Evolutionary conservation across 176 grass and related monocot genomes (phyloP), one percentile per base, ranked within the genome.

Genomic region (Phoenix roebelenii): DNA sequence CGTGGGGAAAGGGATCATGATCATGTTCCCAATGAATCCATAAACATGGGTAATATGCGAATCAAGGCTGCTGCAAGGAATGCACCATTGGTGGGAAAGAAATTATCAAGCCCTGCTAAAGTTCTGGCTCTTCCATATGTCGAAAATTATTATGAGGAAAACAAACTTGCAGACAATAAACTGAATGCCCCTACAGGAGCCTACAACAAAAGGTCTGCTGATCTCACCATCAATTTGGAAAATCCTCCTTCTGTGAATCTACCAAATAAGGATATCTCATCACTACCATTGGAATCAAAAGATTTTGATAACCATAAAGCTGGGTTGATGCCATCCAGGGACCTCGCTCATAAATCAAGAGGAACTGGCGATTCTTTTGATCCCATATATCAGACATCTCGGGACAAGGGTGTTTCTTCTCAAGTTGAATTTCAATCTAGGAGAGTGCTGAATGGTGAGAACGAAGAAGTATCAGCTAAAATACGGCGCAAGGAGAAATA

Each of bases 351-450:
- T 48, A 91, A 77, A 48, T 71, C 72, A 69, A 73, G 61, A 73
- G 35, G 35, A 44, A 76, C 57, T 20, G 72, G 39, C 15, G 81
- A 91, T 64, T 65, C 65, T 32, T 76, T 74, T 80, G 80, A 85
- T 74, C 61, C 77, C 50, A 74, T 52, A 71, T 76, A 85, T 85
- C 57, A 77, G 58, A 61, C 52, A 70, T 73, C 73, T 64, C 73
- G 49, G 75, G 77, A 92, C 62, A 98, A 85, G 63, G 81, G 65
- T 54, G 52, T 55, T 67, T 82, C 85, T 71, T 54, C 49, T 54
- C 74, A 80, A 71, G 79, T 85, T 70, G 85, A 86, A 63, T 85
- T 89, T 69, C 85, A 81, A 71, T 75, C 75, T 59, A 85, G 77
- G 57, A 85, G 76, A 58, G 48, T 65, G 55, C 69, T 53, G 53